These are phyloP conservation scores for Fragaria vesca DNA, from an alignment of 306 rosid species.

Conservation along the genomic window DNA sequence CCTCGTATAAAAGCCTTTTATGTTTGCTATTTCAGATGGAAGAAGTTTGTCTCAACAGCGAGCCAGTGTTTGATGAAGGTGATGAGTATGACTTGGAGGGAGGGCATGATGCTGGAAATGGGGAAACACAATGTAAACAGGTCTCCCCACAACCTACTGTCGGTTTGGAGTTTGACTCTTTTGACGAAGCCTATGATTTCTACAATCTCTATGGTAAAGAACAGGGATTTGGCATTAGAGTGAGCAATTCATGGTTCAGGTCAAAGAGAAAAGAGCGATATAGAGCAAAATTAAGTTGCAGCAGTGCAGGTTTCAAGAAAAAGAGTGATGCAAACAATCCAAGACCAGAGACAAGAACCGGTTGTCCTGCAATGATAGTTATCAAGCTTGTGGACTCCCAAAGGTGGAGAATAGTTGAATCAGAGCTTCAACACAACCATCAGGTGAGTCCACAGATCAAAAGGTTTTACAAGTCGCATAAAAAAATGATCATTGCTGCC, in stretches of 20 bases:
- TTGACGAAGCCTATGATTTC: conserved; percentile 63
- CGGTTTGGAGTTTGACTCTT: conserved; percentile 71
- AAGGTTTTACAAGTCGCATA: conserved; percentile 74
- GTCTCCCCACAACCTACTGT: conserved; percentile 50
- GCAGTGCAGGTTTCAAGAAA: conserved; percentile 83
- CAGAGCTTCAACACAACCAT: conserved; percentile 78
- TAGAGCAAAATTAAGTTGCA: conserved; percentile 75
- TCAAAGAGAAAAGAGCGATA: conserved; percentile 71
- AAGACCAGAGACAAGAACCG: conserved; percentile 79
- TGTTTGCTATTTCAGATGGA: conserved; percentile 54
- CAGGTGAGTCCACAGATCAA: conserved; percentile 64
- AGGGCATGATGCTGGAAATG: conserved; percentile 40
- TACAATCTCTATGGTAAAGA: conserved; percentile 66
- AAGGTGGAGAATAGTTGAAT: conserved; percentile 78
- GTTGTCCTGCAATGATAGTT: conserved; percentile 82
- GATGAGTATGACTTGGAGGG: conserved; percentile 52
- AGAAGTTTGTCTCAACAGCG: conserved; percentile 69
- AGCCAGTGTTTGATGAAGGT: conserved; percentile 53
- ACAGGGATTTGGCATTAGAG: conserved; percentile 73
- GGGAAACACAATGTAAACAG: conserved; percentile 37
- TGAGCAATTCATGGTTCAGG: conserved; percentile 81
- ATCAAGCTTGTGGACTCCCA: conserved; percentile 61
- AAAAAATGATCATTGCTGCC: conserved; percentile 68
- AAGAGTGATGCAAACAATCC: conserved; percentile 76
- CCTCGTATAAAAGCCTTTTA: background rate